Base-by-base conservation (phyloP, 2,329 filamentous ascomycete genomes). In the Botrytis fabae region DNA sequence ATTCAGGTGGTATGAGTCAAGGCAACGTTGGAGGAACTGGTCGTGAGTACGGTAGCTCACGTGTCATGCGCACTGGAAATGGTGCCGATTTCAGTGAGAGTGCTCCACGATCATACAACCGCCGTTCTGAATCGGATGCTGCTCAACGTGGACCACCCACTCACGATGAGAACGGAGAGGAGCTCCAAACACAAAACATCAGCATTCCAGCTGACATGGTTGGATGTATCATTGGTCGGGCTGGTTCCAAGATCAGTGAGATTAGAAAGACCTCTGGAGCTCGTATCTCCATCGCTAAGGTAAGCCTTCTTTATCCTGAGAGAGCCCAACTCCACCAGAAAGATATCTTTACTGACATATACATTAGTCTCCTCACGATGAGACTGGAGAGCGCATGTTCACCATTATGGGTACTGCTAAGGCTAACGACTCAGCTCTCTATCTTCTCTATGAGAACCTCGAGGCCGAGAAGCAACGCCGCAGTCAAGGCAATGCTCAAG, bases 171-270 rank as follows among this genome's bases (percentile, higher is more conserved):
- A 97, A 98, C 77, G 96, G 96, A 75, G 96, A 98, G 82, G 95
- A 98, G 83, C 93, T 98, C 75, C 95, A 98, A 83, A 99, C 96
- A 1, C 96, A 99, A 82, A 99, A 99, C 85, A 99, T 99, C 84
- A 98, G 94, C 86, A 99, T 99, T 80, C 96, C 96, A 40, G 95
- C 96, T 65, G 96, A 99, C 85, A 99, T 99, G 96, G 96, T 99
- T 82, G 96, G 96, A 78, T 99, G 96, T 85, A 99, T 99, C 85
- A 99, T 99, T 82, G 96, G 96, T 77, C 92, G 95, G 77, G 94
- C 88, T 71, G 96, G 96, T 77, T 95, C 89, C 86, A 99, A 99
- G 89, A 99, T 99, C 81, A 98, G 94, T 83, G 96, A 99, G 85
- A 99, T 99, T 80, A 93, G 96, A 83, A 97, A 97, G 87, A 95